Evolutionary conservation across 257 asterid genomes (phyloP).

Genomic region (Nemophila menziesii): DNA sequence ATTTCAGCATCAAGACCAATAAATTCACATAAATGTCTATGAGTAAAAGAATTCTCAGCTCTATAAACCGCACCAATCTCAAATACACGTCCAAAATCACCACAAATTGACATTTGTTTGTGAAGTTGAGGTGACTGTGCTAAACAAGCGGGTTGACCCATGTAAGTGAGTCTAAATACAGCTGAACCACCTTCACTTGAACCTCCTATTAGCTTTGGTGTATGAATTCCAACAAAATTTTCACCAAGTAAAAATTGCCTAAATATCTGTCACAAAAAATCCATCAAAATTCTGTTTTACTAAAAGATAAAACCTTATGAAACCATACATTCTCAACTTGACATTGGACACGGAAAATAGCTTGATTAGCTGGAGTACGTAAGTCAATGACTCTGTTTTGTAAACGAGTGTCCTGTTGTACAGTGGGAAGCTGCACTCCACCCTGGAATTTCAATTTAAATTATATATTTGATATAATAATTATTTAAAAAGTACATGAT

Average conservation of each 20-base stretch:
- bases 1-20: conserved; percentile 91
- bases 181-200: conserved; percentile 97
- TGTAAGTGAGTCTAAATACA: conserved; percentile 70
- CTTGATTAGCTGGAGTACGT: conserved; percentile 89
- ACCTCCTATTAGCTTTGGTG: conserved; percentile 78
- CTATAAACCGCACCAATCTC: conserved; percentile 86
- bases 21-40: conserved; percentile 90
- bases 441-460: conserved; percentile 31
- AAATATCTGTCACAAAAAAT: conserved; percentile 36
- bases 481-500: not conserved
- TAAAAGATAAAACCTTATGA: not conserved
- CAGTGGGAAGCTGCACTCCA: conserved; percentile 75
- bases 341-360: conserved; percentile 59
- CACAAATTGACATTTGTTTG: conserved; percentile 87
- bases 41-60: conserved; percentile 89
- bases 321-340: conserved; percentile 62
- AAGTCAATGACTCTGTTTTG: conserved; percentile 68
- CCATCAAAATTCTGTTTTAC: not conserved
- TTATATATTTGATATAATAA: not conserved
- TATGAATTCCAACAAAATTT: conserved; percentile 67
- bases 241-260: conserved; percentile 43
- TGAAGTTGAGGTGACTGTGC: conserved; percentile 97
- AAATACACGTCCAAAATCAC: conserved; percentile 75
- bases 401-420: conserved; percentile 88
- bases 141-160: conserved; percentile 79